phyloP scores from a whole-genome alignment of 2,329 filamentous ascomycete genomes.

The Monilinia fructigena region DNA sequence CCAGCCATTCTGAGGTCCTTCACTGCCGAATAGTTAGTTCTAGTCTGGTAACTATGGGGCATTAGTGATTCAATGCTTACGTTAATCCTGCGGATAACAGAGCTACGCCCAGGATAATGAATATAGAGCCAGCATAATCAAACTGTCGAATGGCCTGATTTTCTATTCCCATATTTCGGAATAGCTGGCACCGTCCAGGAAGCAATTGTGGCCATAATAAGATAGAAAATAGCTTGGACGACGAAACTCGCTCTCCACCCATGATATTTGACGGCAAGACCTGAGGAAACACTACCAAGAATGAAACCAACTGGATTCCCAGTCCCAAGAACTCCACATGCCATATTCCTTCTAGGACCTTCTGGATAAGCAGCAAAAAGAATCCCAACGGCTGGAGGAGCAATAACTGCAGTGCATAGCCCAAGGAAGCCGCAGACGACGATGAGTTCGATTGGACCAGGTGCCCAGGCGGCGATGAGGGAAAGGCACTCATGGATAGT shows the following conservation, averaged over 20 bases:
- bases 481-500: conserved; percentile 57
- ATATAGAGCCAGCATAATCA: conserved; percentile 33
- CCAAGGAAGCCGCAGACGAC: conserved; percentile 64
- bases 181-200: conserved; percentile 62
- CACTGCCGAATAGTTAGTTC: conserved; percentile 26
- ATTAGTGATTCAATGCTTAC: conserved; percentile 27
- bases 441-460: conserved; percentile 57
- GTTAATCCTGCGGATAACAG: conserved; percentile 33
- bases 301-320: conserved; percentile 46
- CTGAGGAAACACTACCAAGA: conserved; percentile 55
- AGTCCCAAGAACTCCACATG: conserved; percentile 59
- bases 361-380: conserved; percentile 62
- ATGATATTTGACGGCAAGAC: conserved; percentile 59
- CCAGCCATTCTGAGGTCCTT: conserved; percentile 57
- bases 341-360: conserved; percentile 59
- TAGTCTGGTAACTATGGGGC: neutral
- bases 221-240: conserved; percentile 62
- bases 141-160: conserved; percentile 26
- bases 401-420: conserved; percentile 61
- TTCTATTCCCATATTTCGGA: conserved; percentile 41
- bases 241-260: conserved; percentile 64
- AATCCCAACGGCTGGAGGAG: conserved; percentile 63
- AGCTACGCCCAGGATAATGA: conserved; percentile 32
- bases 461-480: conserved; percentile 59
- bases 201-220: conserved; percentile 56